These are phyloP conservation scores for Ceratobasidium sp. DNA, from an alignment of 1,284 basidiomycete species.

Conservation along the genomic window DNA sequence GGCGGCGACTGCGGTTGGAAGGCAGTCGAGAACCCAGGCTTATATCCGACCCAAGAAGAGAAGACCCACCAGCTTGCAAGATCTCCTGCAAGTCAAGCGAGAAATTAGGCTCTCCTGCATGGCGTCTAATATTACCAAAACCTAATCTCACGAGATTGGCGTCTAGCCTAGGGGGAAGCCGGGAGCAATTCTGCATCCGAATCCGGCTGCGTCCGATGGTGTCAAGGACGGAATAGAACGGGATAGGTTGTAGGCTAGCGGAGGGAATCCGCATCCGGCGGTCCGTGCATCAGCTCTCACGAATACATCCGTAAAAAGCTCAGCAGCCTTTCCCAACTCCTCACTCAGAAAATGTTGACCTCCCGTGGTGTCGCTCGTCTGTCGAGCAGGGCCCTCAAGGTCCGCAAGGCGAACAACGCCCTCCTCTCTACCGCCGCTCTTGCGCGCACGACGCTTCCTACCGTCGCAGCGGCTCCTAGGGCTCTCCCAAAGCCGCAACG, in stretches of 20 bases:
- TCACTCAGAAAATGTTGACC: constrained; percentile 68
- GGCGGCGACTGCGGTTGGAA: constrained; percentile 22
- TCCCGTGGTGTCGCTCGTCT: constrained; percentile 83
- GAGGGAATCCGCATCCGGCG: no score
- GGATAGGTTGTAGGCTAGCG: constrained; percentile 5
- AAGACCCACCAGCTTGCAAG: not conserved
- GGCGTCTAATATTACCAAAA: not conserved
- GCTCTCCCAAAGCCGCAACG: constrained; percentile 53
- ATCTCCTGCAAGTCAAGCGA: not conserved
- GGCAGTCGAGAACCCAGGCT: not conserved
- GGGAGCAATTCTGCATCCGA: constrained; percentile 25
- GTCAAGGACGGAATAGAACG: no score
- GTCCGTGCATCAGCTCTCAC: constrained; percentile 36
- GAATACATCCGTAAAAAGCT: constrained; percentile 19
- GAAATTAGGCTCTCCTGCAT: not conserved
- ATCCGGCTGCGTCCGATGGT: not conserved
- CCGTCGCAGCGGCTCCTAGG: constrained; percentile 55
- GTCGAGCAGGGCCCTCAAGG: constrained; percentile 80
- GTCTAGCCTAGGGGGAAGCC: constrained; percentile 2
- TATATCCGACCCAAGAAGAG: not conserved
- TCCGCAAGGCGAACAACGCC: constrained; percentile 75
- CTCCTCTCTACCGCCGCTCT: constrained; percentile 78
- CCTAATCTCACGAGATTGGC: not conserved
- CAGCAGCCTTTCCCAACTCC: constrained; percentile 28
- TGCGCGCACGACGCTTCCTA: constrained; percentile 57